Evolutionary conservation across 305 asterid genomes (phyloP).

Genomic region (Fraxinus sp.): DNA sequence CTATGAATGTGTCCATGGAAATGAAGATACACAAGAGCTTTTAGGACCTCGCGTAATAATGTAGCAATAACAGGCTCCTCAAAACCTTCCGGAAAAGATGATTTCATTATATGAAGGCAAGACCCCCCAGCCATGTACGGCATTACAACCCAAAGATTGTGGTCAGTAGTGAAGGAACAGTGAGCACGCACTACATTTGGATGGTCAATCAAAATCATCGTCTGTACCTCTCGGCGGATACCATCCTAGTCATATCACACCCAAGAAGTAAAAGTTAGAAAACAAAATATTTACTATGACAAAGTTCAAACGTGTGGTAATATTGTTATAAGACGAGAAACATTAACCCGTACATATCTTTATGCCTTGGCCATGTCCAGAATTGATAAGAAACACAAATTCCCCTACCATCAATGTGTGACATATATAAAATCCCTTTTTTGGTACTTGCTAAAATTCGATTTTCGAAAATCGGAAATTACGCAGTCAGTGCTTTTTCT

Average conservation of each 20-base stretch:
- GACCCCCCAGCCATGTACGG: constrained; percentile 98
- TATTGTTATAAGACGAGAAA: constrained; percentile 16
- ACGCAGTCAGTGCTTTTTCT: constrained; percentile 1
- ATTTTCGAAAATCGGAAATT: neutral
- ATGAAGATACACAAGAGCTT: constrained; percentile 95
- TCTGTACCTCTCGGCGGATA: constrained; percentile 86
- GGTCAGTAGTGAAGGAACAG: constrained; percentile 83
- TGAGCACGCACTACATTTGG: constrained; percentile 90
- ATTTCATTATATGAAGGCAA: constrained; percentile 93
- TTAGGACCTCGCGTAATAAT: constrained; percentile 78
- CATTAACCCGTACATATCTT: constrained; percentile 11
- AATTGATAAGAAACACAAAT: neutral
- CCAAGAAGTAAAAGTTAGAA: constrained; percentile 19
- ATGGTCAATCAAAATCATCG: constrained; percentile 87
- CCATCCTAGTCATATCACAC: constrained; percentile 64
- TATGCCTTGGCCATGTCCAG: constrained; percentile 18
- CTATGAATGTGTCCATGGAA: constrained; percentile 88
- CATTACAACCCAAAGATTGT: constrained; percentile 93
- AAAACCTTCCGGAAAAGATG: constrained; percentile 85
- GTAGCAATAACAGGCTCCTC: constrained; percentile 97
- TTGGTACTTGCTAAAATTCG: neutral
- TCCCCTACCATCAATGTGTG: neutral
- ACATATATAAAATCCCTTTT: neutral
- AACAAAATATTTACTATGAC: neutral
- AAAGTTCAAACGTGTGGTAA: neutral